Percentiles rank a stretch among this genome's conserved stretches.
phyloP scores from a whole-genome alignment of 441 rosid genomes.

The Pelargonium exstipulatum region DNA sequence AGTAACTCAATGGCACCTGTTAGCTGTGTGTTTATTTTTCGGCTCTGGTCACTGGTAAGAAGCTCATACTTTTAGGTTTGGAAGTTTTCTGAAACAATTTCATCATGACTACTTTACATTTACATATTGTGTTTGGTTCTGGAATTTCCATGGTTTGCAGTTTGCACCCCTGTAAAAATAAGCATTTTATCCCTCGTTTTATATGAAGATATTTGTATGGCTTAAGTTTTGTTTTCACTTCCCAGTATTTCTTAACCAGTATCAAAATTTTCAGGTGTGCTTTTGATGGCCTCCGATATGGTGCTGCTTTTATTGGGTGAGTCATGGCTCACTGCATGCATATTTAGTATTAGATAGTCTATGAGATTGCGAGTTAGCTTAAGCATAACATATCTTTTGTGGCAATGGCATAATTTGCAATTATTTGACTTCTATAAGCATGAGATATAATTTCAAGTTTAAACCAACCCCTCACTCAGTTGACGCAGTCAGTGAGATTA shows the following conservation, averaged over 20 bases:
- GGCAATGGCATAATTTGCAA: slow-evolving; percentile 2
- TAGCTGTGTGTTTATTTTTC: slow-evolving; percentile 71
- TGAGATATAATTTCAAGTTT: neutral
- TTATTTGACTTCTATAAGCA: neutral
- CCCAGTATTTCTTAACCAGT: slow-evolving; percentile 7
- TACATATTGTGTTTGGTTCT: neutral
- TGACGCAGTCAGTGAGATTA: slow-evolving; percentile 1
- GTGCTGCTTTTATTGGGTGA: slow-evolving; percentile 96
- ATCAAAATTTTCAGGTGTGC: slow-evolving; percentile 60
- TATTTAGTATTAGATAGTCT: slow-evolving; percentile 5
- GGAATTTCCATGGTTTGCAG: neutral
- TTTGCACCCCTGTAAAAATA: neutral
- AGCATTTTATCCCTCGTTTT: neutral
- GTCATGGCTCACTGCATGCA: slow-evolving; percentile 22
- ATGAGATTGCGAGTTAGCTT: slow-evolving; percentile 1
- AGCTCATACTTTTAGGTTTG: slow-evolving; percentile 11
- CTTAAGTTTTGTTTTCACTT: slow-evolving; percentile 6
- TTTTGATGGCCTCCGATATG: slow-evolving; percentile 95
- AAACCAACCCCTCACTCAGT: neutral
- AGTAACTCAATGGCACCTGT: slow-evolving; percentile 75
- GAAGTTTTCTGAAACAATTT: neutral
- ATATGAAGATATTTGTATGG: neutral
- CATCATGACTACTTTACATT: neutral
- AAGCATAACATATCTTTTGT: neutral
- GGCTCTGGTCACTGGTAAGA: slow-evolving; percentile 91